These are phyloP conservation scores for Teunomyces gatunensis DNA, from an alignment of 805 yeast species.

Conservation along the genomic window DNA sequence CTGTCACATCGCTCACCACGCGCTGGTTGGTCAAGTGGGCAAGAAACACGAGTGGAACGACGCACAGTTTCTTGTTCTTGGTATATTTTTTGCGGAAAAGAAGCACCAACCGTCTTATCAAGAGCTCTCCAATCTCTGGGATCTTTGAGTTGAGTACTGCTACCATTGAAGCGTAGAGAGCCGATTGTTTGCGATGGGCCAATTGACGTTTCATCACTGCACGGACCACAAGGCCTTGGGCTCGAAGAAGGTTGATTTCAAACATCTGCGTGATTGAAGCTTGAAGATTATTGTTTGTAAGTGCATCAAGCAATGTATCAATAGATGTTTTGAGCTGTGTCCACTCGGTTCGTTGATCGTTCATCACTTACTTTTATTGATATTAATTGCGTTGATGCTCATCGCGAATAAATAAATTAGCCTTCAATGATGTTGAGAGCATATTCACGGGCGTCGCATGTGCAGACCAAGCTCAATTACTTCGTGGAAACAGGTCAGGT, in stretches of 20 bases:
- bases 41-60: slow-evolving; percentile 47
- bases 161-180: slow-evolving; percentile 55
- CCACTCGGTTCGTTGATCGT: slow-evolving; percentile 24
- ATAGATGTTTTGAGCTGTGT: slow-evolving; percentile 5
- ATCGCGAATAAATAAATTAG: not conserved
- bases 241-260: slow-evolving; percentile 56
- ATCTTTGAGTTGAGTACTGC: slow-evolving; percentile 63
- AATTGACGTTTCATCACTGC: slow-evolving; percentile 55
- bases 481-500: slow-evolving; percentile 30
- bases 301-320: slow-evolving; percentile 47
- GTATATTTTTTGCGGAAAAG: slow-evolving; percentile 57
- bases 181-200: slow-evolving; percentile 36
- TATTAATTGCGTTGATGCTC: slow-evolving; percentile 3
- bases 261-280: slow-evolving; percentile 50
- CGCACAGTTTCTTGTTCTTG: slow-evolving; percentile 40
- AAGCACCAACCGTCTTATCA: slow-evolving; percentile 51
- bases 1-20: slow-evolving; percentile 39
- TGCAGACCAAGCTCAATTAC: slow-evolving; percentile 22
- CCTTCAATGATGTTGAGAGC: not conserved
- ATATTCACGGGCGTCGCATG: slow-evolving; percentile 8
- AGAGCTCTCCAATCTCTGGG: slow-evolving; percentile 64
- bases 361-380: slow-evolving; percentile 1
- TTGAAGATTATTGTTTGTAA: slow-evolving; percentile 47
- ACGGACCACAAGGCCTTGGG: slow-evolving; percentile 59
- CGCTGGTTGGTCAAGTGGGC: slow-evolving; percentile 63